Percentiles rank a stretch among this genome's conserved stretches.
Conservation (phyloP, 2,329 filamentous ascomycete genomes). For the Fusarium odoratissimum region DNA sequence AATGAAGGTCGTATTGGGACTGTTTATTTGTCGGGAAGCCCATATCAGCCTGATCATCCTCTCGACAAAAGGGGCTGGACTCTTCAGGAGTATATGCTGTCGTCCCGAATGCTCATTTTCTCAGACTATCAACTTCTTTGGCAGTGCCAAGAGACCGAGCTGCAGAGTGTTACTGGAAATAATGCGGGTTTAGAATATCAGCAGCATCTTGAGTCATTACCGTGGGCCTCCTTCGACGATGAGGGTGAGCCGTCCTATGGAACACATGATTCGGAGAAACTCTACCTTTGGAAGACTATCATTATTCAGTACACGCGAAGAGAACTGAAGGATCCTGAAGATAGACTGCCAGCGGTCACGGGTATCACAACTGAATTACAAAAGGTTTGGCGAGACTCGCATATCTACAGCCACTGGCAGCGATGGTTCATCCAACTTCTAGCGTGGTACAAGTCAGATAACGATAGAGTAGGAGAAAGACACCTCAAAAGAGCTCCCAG, state of each 20-base stretch:
- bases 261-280: not conserved
- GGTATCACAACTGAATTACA: not conserved
- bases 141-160: not conserved
- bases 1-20: accelerated
- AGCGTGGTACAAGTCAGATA: not conserved
- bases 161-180: not conserved
- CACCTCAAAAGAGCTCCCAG: not conserved
- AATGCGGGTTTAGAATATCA: accelerated
- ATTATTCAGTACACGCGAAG: not conserved
- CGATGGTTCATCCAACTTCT: slow-evolving; percentile 2
- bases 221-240: not conserved
- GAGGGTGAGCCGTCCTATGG: not conserved
- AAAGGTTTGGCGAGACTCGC: not conserved
- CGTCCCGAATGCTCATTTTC: not conserved
- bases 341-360: not conserved
- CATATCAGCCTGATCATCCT: accelerated
- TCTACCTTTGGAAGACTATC: not conserved
- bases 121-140: not conserved
- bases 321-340: accelerated
- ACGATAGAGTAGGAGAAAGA: too few species aligned
- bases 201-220: not conserved
- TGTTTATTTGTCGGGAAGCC: not conserved
- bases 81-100: not conserved
- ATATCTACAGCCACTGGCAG: slow-evolving; percentile 1
- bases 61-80: not conserved